These are phyloP conservation scores for Copromyces sp. DNA, from an alignment of 495 filamentous ascomycete genomes.

Conservation along the genomic window DNA sequence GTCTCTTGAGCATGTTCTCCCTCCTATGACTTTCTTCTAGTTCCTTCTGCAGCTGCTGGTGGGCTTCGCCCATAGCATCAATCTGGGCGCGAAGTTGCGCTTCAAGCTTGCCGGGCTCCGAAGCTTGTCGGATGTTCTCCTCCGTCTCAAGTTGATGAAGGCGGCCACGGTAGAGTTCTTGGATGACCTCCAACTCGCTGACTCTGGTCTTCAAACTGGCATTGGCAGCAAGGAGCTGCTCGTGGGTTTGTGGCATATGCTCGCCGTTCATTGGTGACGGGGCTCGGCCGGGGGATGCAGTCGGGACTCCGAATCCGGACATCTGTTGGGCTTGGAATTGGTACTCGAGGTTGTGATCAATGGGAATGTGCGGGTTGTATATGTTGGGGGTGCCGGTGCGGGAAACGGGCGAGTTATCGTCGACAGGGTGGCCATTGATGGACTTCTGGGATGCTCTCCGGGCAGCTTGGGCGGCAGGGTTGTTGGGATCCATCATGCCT, in stretches of 20 bases:
- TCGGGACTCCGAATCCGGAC: slow-evolving; percentile 40
- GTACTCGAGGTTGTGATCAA: slow-evolving; percentile 63
- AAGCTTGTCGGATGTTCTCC: slow-evolving; percentile 49
- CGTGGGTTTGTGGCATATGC: slow-evolving; percentile 67
- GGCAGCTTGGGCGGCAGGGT: slow-evolving; percentile 23
- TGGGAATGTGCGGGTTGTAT: slow-evolving; percentile 45
- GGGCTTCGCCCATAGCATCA: slow-evolving; percentile 32
- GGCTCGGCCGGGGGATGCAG: slow-evolving; percentile 55
- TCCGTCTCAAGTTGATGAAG: slow-evolving; percentile 78
- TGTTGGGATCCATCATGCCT: slow-evolving; percentile 31
- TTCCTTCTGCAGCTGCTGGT: slow-evolving; percentile 42
- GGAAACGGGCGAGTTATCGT: slow-evolving; percentile 76
- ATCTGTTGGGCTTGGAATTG: slow-evolving; percentile 43
- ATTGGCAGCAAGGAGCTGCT: slow-evolving; percentile 66
- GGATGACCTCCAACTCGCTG: slow-evolving; percentile 89
- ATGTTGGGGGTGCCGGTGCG: slow-evolving; percentile 74
- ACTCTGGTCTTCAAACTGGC: slow-evolving; percentile 81
- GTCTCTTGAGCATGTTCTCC: slow-evolving; percentile 73
- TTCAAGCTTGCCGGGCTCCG: slow-evolving; percentile 42
- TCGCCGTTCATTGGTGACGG: slow-evolving; percentile 62
- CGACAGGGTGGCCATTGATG: slow-evolving; percentile 62
- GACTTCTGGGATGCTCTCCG: slow-evolving; percentile 64
- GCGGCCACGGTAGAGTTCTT: slow-evolving; percentile 82
- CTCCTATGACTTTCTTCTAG: slow-evolving; percentile 66
- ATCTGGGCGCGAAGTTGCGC: slow-evolving; percentile 31